Evolutionary conservation across 2,329 filamentous ascomycete genomes (phyloP), one percentile per base, ranked within the genome.

Genomic region (Aspergillus awamori): DNA sequence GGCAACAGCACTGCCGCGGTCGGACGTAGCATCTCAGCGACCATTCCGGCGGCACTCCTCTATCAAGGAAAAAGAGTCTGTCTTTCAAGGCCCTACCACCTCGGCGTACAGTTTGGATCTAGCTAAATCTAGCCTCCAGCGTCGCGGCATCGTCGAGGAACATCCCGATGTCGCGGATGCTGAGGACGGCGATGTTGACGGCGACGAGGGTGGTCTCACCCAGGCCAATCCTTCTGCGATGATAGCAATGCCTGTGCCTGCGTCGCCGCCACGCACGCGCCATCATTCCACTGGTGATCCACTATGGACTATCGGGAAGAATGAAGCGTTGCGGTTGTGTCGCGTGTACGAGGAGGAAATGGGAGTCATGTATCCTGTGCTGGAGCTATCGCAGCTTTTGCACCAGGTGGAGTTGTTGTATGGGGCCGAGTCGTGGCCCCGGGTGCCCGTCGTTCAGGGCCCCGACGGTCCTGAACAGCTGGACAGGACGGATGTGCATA

Each of bases 21-120:
- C 61, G 26, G 60, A 63, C 22, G 54, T 59, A 17, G 57, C 58
- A 1, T 49, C 33, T 13, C 33, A 36, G 33, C 33, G 33, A 13
- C 33, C 33, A 4, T 36, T 67, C 8, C 63, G 69, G 28, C 66
- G 67, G 0, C 53, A 64, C 0, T 72, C 66, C 55, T 68, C 66
- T 1, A 54, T 52, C 8, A 49, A 59, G n/a, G 67, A 24, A 70
- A 85, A 79, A 64, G 85, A 84, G 58, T 84, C 85, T 0, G 83
- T 85, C n/a, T 97, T 95, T 71, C 88, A 90, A 59, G 93, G 93
- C 0, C 91, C 92, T 0, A 96, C 92, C 0, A 96, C 92, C 72
- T 89, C 87, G 41, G 87, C 87, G 1, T 97, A 92, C 75, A 92
- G 89, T 67, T 84, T 97, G 17, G 91, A 93, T 63, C 87, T 96